phyloP scores from a whole-genome alignment of 169 alveolate genomes.

The Theileria annulata region DNA sequence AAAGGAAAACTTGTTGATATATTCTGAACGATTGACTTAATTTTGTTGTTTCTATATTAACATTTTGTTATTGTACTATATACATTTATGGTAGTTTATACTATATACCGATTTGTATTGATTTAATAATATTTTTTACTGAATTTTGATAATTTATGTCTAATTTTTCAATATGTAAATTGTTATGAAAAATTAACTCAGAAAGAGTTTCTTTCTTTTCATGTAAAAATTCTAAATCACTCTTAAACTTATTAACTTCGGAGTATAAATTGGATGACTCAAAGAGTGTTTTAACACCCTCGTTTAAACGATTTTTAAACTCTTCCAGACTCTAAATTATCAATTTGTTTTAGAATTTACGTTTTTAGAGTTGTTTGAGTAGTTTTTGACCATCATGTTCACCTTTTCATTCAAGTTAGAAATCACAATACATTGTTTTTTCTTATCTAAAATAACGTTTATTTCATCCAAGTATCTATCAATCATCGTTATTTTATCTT shows the following conservation, averaged over 20 bases:
- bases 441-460: not conserved
- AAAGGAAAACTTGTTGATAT: not conserved
- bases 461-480: not conserved
- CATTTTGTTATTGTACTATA: not conserved
- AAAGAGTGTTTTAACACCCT: too few relatives aligned
- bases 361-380: not conserved
- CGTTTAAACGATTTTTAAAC: too few relatives aligned
- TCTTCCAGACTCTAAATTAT: too few relatives aligned
- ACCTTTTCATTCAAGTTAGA: not conserved
- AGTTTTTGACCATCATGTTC: not conserved
- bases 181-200: not conserved
- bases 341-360: not conserved
- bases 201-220: not conserved
- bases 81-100: too few relatives aligned
- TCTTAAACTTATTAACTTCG: not conserved
- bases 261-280: not conserved
- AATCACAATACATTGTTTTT: not conserved
- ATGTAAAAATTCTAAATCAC: not conserved
- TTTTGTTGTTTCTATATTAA: not conserved
- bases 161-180: not conserved
- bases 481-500: not conserved
- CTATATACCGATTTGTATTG: conserved; percentile 6
- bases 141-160: not conserved
- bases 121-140: not conserved
- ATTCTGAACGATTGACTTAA: not conserved